phyloP scores from a whole-genome alignment of 2,329 filamentous ascomycete species.

The Pseudogymnoascus sp. region DNA sequence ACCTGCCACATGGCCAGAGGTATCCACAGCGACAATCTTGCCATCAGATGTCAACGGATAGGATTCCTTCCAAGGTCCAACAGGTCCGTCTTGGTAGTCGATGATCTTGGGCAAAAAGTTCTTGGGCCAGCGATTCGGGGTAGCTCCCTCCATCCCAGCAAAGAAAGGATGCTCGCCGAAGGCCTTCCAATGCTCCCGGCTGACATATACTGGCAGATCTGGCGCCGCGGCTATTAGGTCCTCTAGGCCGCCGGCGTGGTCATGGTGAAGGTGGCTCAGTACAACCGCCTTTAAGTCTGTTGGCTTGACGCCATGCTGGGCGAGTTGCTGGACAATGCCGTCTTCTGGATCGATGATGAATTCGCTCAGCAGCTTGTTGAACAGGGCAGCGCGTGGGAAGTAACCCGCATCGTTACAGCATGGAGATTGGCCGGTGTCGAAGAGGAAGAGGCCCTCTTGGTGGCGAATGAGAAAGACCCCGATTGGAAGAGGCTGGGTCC shows the following conservation, averaged over 20 bases:
- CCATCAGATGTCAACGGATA: conserved; percentile 27
- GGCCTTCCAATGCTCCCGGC: conserved; percentile 26
- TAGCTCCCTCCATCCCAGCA: conserved; percentile 25
- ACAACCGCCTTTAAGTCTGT: conserved; percentile 24
- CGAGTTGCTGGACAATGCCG: conserved; percentile 13
- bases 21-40: conserved; percentile 26
- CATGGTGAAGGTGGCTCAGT: conserved; percentile 26
- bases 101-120: conserved; percentile 26
- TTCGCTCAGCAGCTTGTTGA: conserved; percentile 10
- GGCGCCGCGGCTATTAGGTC: conserved; percentile 19
- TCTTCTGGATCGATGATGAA: conserved; percentile 11
- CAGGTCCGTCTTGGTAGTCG: conserved; percentile 18
- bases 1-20: conserved; percentile 30
- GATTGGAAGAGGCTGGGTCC: conserved; percentile 17
- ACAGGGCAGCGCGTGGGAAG: conserved; percentile 18
- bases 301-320: conserved; percentile 19
- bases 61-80: conserved; percentile 27
- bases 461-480: conserved; percentile 21
- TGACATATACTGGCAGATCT: conserved; percentile 22
- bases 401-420: conserved; percentile 20
- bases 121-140: conserved; percentile 27
- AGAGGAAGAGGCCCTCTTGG: conserved; percentile 22
- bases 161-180: conserved; percentile 23
- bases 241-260: conserved; percentile 18
- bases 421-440: conserved; percentile 24